A percentile compares a stretch with the other conserved stretches of the same genome.
Conservation (phyloP, 2,329 filamentous ascomycete genomes). For the Acephala macrosclerotiorum region DNA sequence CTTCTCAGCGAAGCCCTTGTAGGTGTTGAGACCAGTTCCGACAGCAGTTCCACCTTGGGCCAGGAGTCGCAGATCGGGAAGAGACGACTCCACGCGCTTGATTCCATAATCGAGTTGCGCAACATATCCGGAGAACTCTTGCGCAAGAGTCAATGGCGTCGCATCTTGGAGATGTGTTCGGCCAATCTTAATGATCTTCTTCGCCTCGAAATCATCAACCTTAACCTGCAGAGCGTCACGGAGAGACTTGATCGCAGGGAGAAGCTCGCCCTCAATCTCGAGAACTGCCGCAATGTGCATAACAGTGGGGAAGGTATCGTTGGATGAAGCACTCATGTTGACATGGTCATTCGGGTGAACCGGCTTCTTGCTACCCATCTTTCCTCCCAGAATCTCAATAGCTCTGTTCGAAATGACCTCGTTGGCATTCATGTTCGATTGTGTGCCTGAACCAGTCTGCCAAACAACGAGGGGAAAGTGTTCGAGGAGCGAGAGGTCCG, state of each 20-base stretch:
- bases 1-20: constrained; percentile 91
- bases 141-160: constrained; percentile 91
- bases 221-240: constrained; percentile 87
- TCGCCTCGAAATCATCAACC: constrained; percentile 82
- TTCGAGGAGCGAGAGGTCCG: constrained; percentile 90
- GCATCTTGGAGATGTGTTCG: constrained; percentile 97
- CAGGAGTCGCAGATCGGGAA: constrained; percentile 85
- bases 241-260: constrained; percentile 84
- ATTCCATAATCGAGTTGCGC: constrained; percentile 93
- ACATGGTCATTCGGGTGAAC: constrained; percentile 99
- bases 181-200: constrained; percentile 98
- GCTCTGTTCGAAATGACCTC: constrained; percentile 99
- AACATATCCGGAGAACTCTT: constrained; percentile 98
- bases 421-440: constrained; percentile 99
- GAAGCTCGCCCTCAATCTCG: constrained; percentile 84
- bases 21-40: constrained; percentile 97
- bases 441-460: constrained; percentile 98
- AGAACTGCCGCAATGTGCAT: constrained; percentile 99
- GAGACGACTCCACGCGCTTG: constrained; percentile 80
- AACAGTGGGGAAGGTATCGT: constrained; percentile 98
- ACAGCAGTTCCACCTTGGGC: constrained; percentile 97
- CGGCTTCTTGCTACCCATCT: constrained; percentile 96
- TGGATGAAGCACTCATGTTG: constrained; percentile 98
- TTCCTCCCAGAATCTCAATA: constrained; percentile 94
- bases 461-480: constrained; percentile 99